phyloP scores from a whole-genome alignment of 169 alveolate species.

The Plasmodium adleri region DNA sequence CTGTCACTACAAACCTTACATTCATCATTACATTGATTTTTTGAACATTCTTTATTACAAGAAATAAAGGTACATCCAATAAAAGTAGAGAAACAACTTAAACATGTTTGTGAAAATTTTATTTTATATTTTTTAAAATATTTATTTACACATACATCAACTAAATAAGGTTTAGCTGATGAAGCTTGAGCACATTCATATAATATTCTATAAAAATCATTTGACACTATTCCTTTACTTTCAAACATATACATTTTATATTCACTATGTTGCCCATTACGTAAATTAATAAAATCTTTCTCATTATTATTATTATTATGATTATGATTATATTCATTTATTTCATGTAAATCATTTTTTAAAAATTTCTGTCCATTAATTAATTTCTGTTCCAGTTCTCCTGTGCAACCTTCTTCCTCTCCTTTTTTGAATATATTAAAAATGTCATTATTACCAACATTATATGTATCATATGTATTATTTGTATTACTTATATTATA shows the following conservation, averaged over 20 bases:
- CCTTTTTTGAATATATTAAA: slow-evolving; percentile 9
- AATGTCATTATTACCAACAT: too few relatives aligned
- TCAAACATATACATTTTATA: slow-evolving; percentile 10
- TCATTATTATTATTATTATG: neutral
- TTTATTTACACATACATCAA: slow-evolving; percentile 66
- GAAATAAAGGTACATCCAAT: slow-evolving; percentile 63
- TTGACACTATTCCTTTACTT: slow-evolving; percentile 7
- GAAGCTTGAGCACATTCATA: slow-evolving; percentile 68
- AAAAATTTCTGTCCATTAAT: slow-evolving; percentile 59
- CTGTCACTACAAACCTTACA: slow-evolving; percentile 58
- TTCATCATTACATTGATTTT: slow-evolving; percentile 43
- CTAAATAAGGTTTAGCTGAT: slow-evolving; percentile 72
- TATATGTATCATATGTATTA: too few relatives aligned
- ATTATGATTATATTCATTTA: too few relatives aligned
- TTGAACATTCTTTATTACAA: slow-evolving; percentile 60
- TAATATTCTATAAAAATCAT: slow-evolving; percentile 56
- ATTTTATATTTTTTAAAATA: slow-evolving; percentile 56
- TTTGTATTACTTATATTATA: too few relatives aligned
- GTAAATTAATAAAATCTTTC: neutral
- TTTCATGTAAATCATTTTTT: neutral
- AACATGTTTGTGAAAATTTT: slow-evolving; percentile 36
- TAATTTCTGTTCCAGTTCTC: slow-evolving; percentile 29
- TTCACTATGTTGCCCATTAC: slow-evolving; percentile 8
- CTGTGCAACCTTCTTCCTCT: slow-evolving; percentile 51
- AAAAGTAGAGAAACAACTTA: slow-evolving; percentile 49